phyloP scores from a whole-genome alignment of 164 flowering plant genomes.

The Sextonia rubra region DNA sequence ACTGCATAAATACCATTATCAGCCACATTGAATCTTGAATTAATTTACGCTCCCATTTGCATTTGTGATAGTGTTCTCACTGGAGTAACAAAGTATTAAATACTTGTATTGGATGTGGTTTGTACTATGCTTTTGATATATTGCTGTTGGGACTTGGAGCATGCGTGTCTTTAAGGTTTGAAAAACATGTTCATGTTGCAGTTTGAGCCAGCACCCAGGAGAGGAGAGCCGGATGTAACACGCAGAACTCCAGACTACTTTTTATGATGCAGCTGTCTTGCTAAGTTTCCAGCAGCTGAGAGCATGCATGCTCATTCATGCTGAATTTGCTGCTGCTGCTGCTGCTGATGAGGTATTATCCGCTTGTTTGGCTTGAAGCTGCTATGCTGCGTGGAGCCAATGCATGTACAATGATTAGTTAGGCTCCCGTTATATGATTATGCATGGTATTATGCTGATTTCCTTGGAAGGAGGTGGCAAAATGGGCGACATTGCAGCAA shows the following conservation, averaged over 20 bases:
- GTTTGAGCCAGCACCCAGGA: conserved; percentile 99
- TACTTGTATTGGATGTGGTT: no score
- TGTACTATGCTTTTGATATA: not conserved
- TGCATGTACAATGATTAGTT: conserved; percentile 25
- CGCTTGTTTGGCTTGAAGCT: conserved; percentile 20
- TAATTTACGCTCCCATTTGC: no score
- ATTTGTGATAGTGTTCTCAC: no score
- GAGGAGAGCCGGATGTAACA: conserved; percentile 98
- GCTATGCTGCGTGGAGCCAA: conserved; percentile 21
- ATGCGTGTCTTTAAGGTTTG: not conserved
- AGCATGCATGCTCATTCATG: conserved; percentile 21
- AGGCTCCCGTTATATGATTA: conserved; percentile 20
- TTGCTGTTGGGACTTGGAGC: not conserved
- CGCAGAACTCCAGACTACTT: conserved; percentile 97
- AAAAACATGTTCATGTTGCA: conserved; percentile 21
- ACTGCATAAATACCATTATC: no score
- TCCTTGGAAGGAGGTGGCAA: conserved; percentile 16
- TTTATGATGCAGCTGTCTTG: conserved; percentile 39
- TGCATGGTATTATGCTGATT: conserved; percentile 16
- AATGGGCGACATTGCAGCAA: conserved; percentile 12
- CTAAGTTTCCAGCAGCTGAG: conserved; percentile 19
- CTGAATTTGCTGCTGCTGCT: conserved; percentile 6
- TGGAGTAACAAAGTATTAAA: no score
- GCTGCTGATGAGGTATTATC: conserved; percentile 12
- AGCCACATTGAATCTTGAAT: no score